A percentile compares a stretch with the other conserved stretches of the same genome.
These are phyloP conservation scores for Centrapalus pauciflorus DNA, from an alignment of 129 eudicot genomes.

Conservation along the genomic window DNA sequence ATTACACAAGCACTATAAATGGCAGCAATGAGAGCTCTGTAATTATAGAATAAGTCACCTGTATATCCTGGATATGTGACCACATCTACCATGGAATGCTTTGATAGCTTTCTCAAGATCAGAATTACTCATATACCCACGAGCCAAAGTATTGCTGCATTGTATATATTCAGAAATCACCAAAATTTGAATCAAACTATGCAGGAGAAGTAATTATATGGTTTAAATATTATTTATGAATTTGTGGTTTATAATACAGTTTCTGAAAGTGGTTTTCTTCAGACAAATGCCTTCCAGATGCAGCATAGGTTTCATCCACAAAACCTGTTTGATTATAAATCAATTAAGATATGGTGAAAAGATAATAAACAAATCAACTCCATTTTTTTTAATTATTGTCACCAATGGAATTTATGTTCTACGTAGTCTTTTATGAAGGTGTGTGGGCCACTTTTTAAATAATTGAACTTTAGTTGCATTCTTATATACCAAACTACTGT, in stretches of 20 bases:
- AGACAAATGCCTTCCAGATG: constrained; percentile 53
- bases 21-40: neutral
- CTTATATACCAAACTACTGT: neutral
- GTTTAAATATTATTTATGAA: constrained; percentile 1
- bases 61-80: constrained; percentile 79
- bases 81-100: constrained; percentile 69
- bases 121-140: constrained; percentile 81
- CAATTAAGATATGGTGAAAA: constrained; percentile 10
- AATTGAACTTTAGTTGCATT: constrained; percentile 1
- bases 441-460: constrained; percentile 3
- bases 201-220: neutral
- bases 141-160: constrained; percentile 63
- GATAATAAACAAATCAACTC: neutral
- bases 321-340: constrained; percentile 38
- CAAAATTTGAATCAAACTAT: neutral
- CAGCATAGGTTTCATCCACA: constrained; percentile 27
- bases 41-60: constrained; percentile 47
- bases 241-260: constrained; percentile 41
- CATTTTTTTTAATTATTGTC: neutral
- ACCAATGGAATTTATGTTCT: neutral
- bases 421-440: neutral
- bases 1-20: constrained; percentile 1
- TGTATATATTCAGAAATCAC: constrained; percentile 16
- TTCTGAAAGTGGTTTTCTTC: constrained; percentile 41
- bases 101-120: constrained; percentile 85